phyloP scores from a whole-genome alignment of 192 early-diverging fungal species.

The Oehlia diaphana region DNA sequence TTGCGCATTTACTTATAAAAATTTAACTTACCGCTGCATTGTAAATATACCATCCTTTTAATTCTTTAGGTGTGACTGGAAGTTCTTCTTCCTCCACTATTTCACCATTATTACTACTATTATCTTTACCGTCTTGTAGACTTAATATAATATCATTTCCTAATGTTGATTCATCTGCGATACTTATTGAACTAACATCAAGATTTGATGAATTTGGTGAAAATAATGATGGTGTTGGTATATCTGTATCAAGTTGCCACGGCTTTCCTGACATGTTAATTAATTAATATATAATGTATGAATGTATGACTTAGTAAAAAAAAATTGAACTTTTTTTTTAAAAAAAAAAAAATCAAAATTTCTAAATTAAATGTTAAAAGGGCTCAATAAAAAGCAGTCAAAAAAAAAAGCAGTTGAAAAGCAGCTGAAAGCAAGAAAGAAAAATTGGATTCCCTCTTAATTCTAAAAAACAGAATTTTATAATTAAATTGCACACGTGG shows the following conservation, averaged over 20 bases:
- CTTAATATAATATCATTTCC: not conserved
- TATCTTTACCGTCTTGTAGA: too few species aligned
- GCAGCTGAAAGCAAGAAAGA: too few species aligned
- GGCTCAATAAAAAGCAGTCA: too few species aligned
- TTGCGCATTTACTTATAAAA: not conserved
- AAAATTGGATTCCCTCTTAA: too few species aligned
- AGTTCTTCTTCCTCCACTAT: not conserved
- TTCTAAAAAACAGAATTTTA: too few species aligned
- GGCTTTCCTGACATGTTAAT: not conserved
- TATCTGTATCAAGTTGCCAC: not conserved
- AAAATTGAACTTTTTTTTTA: too few species aligned
- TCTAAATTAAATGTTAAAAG: too few species aligned
- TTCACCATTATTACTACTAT: not conserved
- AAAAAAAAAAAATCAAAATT: too few species aligned
- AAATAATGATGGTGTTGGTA: not conserved
- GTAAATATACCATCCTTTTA: constrained; percentile 7
- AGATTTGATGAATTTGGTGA: not conserved
- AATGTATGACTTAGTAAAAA: too few species aligned
- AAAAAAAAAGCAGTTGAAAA: too few species aligned
- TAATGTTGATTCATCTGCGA: not conserved
- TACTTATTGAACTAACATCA: not conserved
- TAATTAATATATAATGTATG: not conserved
- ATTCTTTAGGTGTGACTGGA: constrained; percentile 1
- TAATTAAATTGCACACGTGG: too few species aligned
- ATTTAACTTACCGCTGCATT: not conserved